These are phyloP conservation scores for Scedosporium minutisporum DNA, from an alignment of 2,329 filamentous ascomycete species.

Conservation along the genomic window DNA sequence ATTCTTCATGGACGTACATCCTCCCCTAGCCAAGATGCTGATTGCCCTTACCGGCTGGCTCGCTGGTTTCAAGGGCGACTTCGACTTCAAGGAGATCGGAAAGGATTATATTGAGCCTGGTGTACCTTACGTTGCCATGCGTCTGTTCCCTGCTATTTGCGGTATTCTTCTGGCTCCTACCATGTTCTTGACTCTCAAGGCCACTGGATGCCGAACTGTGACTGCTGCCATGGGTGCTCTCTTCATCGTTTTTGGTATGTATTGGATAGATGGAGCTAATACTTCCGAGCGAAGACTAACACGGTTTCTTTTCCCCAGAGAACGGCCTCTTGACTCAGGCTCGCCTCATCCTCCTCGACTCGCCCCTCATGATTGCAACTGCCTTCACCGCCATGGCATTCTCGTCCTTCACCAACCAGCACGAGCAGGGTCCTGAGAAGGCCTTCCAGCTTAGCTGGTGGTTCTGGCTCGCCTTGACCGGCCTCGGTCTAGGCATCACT, in stretches of 20 bases:
- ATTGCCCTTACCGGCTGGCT: slow-evolving; percentile 92
- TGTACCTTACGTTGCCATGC: slow-evolving; percentile 97
- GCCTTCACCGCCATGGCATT: slow-evolving; percentile 85
- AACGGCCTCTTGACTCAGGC: slow-evolving; percentile 94
- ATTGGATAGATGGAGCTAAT: not conserved
- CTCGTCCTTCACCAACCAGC: slow-evolving; percentile 90
- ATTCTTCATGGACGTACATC: slow-evolving; percentile 99
- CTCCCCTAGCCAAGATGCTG: slow-evolving; percentile 89
- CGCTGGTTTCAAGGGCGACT: slow-evolving; percentile 87
- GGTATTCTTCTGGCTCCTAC: slow-evolving; percentile 81
- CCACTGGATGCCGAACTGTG: slow-evolving; percentile 75
- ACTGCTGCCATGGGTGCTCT: slow-evolving; percentile 76
- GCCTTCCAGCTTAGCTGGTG: slow-evolving; percentile 90
- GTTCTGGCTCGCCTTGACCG: slow-evolving; percentile 90
- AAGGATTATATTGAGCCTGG: slow-evolving; percentile 94
- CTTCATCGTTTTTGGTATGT: slow-evolving; percentile 82
- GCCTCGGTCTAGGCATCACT: slow-evolving; percentile 79
- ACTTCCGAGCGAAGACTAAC: not conserved
- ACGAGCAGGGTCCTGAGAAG: slow-evolving; percentile 80
- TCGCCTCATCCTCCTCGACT: slow-evolving; percentile 90
- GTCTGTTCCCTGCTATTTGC: slow-evolving; percentile 80
- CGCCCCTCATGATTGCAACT: slow-evolving; percentile 85
- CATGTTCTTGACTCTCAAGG: slow-evolving; percentile 92
- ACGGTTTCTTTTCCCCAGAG: slow-evolving; percentile 43
- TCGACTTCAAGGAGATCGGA: slow-evolving; percentile 99